phyloP scores from a whole-genome alignment of 805 yeast species.

The Teunomyces lycoperdinae region DNA sequence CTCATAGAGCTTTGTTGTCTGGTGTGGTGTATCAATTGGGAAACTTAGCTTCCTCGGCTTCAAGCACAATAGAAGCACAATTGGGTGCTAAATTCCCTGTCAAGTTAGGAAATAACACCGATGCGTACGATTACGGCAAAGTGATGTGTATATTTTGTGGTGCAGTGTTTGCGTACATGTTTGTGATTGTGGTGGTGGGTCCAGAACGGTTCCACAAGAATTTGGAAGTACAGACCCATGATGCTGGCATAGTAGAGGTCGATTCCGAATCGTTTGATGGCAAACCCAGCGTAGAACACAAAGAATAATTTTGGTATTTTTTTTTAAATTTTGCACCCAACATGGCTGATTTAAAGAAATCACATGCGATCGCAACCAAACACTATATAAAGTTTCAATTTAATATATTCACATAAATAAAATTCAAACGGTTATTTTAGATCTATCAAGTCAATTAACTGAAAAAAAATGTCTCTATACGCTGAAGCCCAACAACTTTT shows the following conservation, averaged over 20 bases:
- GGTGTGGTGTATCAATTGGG: constrained; percentile 71
- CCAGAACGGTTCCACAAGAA: constrained; percentile 51
- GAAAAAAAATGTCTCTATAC: not conserved
- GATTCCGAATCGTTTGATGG: not conserved
- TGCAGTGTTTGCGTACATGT: constrained; percentile 54
- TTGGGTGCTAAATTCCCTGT: constrained; percentile 61
- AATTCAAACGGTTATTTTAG: not conserved
- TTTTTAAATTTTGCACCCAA: not conserved
- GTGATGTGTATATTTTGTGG: constrained; percentile 72
- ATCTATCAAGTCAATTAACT: not conserved
- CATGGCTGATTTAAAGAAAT: not conserved
- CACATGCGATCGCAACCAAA: constrained; percentile 4
- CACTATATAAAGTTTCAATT: not conserved
- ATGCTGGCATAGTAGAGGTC: not conserved
- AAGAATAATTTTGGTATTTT: not conserved
- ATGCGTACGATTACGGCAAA: constrained; percentile 56
- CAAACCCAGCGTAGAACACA: not conserved
- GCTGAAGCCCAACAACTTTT: constrained; percentile 8
- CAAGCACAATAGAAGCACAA: constrained; percentile 67
- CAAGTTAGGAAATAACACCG: constrained; percentile 11
- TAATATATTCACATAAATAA: no score
- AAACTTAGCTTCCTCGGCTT: constrained; percentile 68
- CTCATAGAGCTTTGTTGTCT: constrained; percentile 56
- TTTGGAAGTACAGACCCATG: constrained; percentile 11
- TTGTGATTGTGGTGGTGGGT: constrained; percentile 50